Evolutionary conservation across 768 basidiomycete genomes (phyloP).

Genomic region (Punctularia strigosozonata): DNA sequence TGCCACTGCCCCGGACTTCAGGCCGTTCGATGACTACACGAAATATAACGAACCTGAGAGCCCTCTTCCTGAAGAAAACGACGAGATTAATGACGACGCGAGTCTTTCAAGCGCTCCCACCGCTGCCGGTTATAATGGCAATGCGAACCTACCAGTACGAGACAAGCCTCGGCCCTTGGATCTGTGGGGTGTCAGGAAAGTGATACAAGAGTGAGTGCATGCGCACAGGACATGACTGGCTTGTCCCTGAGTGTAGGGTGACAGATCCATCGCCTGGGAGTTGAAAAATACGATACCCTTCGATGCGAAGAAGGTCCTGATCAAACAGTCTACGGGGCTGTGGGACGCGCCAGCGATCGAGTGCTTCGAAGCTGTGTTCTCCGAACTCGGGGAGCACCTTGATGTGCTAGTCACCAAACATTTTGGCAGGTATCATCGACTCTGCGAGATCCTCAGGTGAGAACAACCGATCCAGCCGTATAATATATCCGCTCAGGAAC

Average conservation of each 20-base stretch:
- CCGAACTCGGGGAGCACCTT: constrained; percentile 19
- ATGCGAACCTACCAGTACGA: not conserved
- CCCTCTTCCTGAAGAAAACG: not conserved
- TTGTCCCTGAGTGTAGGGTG: not conserved
- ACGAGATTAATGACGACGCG: constrained; percentile 8
- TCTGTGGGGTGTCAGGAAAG: constrained; percentile 20
- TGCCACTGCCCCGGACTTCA: constrained; percentile 30
- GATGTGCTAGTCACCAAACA: constrained; percentile 17
- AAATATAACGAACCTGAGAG: constrained; percentile 7
- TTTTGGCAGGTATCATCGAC: constrained; percentile 28
- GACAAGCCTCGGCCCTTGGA: too few relatives aligned
- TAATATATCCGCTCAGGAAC: too few relatives aligned
- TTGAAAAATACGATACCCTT: constrained; percentile 29
- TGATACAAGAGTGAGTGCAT: constrained; percentile 22
- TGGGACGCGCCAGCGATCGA: constrained; percentile 25
- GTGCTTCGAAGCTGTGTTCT: constrained; percentile 22
- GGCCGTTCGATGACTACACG: constrained; percentile 14
- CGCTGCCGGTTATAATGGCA: not conserved
- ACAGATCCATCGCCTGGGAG: constrained; percentile 30
- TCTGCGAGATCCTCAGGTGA: constrained; percentile 25
- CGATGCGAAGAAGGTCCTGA: constrained; percentile 25
- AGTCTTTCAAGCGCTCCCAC: constrained; percentile 1
- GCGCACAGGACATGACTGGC: not conserved
- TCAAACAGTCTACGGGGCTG: constrained; percentile 18
- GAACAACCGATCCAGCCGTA: constrained; percentile 4